Evolutionary conservation across 306 rosid genomes (phyloP).

Genomic region (Citrullus colocynthis): DNA sequence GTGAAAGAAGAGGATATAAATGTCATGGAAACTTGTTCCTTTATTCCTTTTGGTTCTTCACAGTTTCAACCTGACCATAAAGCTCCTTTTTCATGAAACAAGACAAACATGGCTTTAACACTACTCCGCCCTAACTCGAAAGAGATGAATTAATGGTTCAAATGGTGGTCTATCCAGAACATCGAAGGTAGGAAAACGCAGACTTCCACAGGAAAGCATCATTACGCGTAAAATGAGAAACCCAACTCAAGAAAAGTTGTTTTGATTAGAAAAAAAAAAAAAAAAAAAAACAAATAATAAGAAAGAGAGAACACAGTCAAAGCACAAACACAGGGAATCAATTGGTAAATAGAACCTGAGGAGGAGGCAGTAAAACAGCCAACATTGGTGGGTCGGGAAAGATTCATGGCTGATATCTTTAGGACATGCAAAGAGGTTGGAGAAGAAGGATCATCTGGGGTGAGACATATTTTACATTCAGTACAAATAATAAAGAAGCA

Average conservation of each 20-base stretch:
- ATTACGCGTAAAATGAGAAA: neutral
- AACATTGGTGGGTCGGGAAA: neutral
- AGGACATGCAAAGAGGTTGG: neutral
- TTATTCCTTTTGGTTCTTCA: neutral
- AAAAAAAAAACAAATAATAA: neutral
- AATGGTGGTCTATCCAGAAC: neutral
- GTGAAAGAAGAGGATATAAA: neutral
- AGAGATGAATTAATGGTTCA: neutral
- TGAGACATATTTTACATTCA: neutral
- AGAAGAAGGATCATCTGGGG: neutral
- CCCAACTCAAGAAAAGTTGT: neutral
- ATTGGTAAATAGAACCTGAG: slow-evolving; percentile 1
- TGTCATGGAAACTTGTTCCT: neutral
- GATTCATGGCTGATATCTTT: neutral
- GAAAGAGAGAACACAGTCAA: neutral
- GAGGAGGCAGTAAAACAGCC: neutral
- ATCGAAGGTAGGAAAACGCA: neutral
- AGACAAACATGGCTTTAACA: neutral
- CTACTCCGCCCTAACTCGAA: neutral
- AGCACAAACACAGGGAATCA: neutral
- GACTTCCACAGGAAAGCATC: neutral
- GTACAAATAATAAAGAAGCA: neutral
- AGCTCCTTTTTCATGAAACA: neutral
- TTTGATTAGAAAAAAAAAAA: neutral
- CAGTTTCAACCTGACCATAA: neutral